Evolutionary conservation across 2,329 filamentous ascomycete species (phyloP).

Genomic region (Emydomyces testavorans): DNA sequence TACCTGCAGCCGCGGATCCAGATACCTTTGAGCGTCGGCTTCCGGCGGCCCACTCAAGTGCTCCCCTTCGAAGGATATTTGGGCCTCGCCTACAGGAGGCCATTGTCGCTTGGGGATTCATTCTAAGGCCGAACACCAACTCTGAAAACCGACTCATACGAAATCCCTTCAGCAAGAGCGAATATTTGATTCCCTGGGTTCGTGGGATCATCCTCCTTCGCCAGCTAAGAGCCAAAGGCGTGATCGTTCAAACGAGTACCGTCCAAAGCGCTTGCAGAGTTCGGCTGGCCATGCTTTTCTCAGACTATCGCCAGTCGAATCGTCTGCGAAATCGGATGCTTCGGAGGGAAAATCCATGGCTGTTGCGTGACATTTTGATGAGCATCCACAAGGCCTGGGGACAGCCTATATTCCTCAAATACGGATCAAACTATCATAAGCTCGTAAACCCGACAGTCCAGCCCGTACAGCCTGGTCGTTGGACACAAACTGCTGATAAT

Average conservation of each 20-base stretch:
- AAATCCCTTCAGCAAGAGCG: constrained; percentile 16
- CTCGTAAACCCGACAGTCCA: constrained; percentile 15
- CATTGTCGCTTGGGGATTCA: constrained; percentile 43
- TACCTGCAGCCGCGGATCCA: background rate
- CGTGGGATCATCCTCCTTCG: constrained; percentile 33
- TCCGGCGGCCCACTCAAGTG: constrained; percentile 10
- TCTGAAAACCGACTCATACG: constrained; percentile 15
- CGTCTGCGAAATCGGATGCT: constrained; percentile 28
- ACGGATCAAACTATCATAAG: constrained; percentile 17
- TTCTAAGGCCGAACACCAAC: constrained; percentile 20
- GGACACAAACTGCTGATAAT: background rate
- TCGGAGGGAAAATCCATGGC: constrained; percentile 29
- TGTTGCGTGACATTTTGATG: constrained; percentile 21
- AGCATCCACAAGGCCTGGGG: constrained; percentile 31
- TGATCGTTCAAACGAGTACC: constrained; percentile 23
- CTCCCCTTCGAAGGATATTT: constrained; percentile 35
- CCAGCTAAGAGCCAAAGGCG: constrained; percentile 28
- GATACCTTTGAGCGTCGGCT: constrained; percentile 5
- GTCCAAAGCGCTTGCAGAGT: constrained; percentile 28
- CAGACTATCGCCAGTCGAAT: constrained; percentile 22
- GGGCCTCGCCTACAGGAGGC: constrained; percentile 34
- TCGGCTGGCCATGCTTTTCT: constrained; percentile 31
- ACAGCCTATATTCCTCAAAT: constrained; percentile 22
- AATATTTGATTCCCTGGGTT: constrained; percentile 29
- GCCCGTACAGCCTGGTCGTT: background rate